Conservation (phyloP, 2,329 filamentous ascomycete genomes). For the Zalaria sp. region DNA sequence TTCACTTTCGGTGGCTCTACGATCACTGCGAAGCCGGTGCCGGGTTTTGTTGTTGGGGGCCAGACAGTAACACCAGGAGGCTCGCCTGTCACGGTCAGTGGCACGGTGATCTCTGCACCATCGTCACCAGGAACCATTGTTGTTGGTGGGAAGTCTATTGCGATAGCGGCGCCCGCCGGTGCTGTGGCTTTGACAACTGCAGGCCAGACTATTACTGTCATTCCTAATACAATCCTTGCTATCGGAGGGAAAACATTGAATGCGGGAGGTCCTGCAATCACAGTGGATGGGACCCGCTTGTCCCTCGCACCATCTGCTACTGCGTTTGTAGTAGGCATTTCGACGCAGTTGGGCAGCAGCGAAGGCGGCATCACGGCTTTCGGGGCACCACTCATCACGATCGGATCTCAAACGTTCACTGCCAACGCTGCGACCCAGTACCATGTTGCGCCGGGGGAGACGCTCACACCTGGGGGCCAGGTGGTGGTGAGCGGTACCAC, state of each 20-base stretch:
- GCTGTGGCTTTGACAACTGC: constrained; percentile 1
- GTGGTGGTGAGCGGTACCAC: constrained; percentile 23
- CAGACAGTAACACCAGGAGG: constrained; percentile 15
- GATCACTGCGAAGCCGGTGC: constrained; percentile 9
- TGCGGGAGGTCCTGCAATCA: constrained; percentile 20
- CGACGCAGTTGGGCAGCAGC: constrained; percentile 7
- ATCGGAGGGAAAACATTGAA: constrained; percentile 21
- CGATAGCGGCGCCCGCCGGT: neutral
- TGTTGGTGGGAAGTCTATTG: constrained; percentile 9
- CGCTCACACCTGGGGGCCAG: constrained; percentile 21
- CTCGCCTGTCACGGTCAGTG: constrained; percentile 10
- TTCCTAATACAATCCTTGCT: constrained; percentile 17
- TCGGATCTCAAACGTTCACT: constrained; percentile 25
- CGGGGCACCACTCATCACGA: constrained; percentile 18
- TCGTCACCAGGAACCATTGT: constrained; percentile 7
- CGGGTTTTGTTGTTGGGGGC: constrained; percentile 14
- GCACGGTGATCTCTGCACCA: constrained; percentile 8
- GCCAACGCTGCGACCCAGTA: constrained; percentile 33
- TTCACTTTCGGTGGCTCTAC: constrained; percentile 4
- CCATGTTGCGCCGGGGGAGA: constrained; percentile 23
- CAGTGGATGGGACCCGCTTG: constrained; percentile 20
- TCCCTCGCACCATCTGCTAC: constrained; percentile 20
- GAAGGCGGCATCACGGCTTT: constrained; percentile 11
- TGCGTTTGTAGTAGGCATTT: constrained; percentile 18
- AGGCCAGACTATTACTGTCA: constrained; percentile 10